Evolutionary conservation across 139 green algal genomes (phyloP).

Genomic region (Pedinophyceae sp.): DNA sequence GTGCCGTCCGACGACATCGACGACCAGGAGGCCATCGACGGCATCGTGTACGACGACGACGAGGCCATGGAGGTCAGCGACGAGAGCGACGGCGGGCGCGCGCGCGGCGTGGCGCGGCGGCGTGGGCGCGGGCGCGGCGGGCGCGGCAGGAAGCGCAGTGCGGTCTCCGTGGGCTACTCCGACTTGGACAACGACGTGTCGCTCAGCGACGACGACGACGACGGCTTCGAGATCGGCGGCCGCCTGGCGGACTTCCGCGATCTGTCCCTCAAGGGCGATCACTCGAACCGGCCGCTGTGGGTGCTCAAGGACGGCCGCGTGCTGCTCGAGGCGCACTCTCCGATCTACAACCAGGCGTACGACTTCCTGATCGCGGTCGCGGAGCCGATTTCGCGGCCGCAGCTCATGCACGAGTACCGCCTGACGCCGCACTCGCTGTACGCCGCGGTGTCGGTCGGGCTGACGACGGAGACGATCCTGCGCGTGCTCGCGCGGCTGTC

Average conservation of each 20-base stretch:
- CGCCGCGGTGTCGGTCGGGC: conserved; percentile 84
- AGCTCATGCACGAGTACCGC: conserved; percentile 85
- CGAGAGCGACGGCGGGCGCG: conserved; percentile 13
- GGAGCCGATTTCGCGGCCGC: conserved; percentile 77
- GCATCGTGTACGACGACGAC: conserved; percentile 3
- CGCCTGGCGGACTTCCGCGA: conserved; percentile 35
- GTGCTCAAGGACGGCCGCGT: conserved; percentile 86
- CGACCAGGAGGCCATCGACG: background rate
- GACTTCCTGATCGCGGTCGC: conserved; percentile 96
- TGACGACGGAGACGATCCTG: conserved; percentile 84
- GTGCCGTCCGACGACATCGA: background rate
- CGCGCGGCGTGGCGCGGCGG: background rate
- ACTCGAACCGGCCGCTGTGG: conserved; percentile 83
- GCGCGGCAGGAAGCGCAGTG: too few relatives aligned
- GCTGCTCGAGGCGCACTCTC: conserved; percentile 92
- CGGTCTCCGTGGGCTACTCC: background rate
- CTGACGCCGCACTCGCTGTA: conserved; percentile 94
- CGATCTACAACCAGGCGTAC: conserved; percentile 73
- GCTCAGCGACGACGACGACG: conserved; percentile 16
- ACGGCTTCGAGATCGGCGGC: conserved; percentile 11
- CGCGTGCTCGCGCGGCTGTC: conserved; percentile 65
- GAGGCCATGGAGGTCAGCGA: conserved; percentile 18
- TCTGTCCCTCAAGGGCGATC: conserved; percentile 70
- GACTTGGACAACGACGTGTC: too few relatives aligned
- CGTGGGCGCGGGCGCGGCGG: background rate